A percentile compares a stretch with the other conserved stretches of the same genome.
Evolutionary conservation across 768 basidiomycete genomes (phyloP).

Genomic region (Lentinula guzmanii): DNA sequence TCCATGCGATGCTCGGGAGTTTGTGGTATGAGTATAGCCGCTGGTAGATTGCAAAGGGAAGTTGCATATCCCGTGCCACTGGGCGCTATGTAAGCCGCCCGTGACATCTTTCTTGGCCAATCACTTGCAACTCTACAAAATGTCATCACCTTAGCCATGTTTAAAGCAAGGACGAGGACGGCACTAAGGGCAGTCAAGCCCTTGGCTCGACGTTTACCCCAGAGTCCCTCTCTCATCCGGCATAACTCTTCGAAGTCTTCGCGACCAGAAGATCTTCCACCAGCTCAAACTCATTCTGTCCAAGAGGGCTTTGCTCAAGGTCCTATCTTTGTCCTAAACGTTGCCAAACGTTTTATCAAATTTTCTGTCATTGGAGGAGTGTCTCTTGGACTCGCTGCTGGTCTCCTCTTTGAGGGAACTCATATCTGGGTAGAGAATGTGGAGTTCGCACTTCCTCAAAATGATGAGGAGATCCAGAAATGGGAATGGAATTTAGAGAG

Average conservation of each 20-base stretch:
- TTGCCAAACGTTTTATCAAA: conserved; percentile 43
- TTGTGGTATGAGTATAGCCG: too few relatives aligned
- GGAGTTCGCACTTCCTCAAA: conserved; percentile 33
- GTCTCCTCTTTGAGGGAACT: conserved; percentile 44
- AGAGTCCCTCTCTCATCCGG: neutral
- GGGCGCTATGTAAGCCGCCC: neutral
- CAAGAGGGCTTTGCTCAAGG: conserved; percentile 9
- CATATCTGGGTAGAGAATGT: conserved; percentile 64
- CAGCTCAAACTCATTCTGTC: conserved; percentile 2
- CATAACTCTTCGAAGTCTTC: neutral
- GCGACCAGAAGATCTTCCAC: neutral
- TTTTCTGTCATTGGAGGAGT: conserved; percentile 40
- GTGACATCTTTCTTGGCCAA: neutral
- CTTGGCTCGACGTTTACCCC: neutral
- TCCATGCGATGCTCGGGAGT: too few relatives aligned
- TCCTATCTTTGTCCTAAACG: conserved; percentile 32
- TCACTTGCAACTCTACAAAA: neutral
- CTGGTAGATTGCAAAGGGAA: too few relatives aligned
- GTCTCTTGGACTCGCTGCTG: conserved; percentile 36
- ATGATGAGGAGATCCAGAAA: conserved; percentile 43
- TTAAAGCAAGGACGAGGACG: neutral
- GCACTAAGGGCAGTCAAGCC: neutral
- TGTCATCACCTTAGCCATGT: neutral
- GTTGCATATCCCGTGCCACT: neutral
- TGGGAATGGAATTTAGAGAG: conserved; percentile 69